Percentiles rank a stretch among this genome's conserved stretches.
phyloP scores from a whole-genome alignment of 805 yeast genomes.

The Priceomyces castillae region DNA sequence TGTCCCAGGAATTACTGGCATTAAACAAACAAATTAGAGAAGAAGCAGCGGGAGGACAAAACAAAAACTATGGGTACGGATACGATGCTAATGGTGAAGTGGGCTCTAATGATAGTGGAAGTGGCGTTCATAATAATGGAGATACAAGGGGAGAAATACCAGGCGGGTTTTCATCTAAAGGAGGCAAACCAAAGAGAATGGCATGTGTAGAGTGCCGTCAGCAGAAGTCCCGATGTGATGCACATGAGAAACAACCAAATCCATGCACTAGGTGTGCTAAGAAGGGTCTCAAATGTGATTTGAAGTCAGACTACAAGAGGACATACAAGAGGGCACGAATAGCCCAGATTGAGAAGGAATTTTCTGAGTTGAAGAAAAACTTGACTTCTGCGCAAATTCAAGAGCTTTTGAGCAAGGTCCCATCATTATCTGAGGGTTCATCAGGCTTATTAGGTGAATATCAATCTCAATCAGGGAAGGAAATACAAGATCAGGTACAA shows the following conservation, averaged over 20 bases:
- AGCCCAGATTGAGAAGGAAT: conserved; percentile 81
- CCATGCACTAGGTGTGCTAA: conserved; percentile 83
- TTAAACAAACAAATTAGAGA: conserved; percentile 24
- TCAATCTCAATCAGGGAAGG: background rate
- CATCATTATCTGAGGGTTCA: conserved; percentile 16
- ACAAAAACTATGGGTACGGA: background rate
- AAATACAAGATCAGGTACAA: background rate
- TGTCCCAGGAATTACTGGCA: conserved; percentile 38
- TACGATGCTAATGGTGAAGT: background rate
- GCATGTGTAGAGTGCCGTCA: conserved; percentile 97
- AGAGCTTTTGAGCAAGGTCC: conserved; percentile 27
- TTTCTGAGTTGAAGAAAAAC: conserved; percentile 61
- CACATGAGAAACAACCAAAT: conserved; percentile 66
- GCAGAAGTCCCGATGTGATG: conserved; percentile 90
- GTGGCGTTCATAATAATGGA: background rate
- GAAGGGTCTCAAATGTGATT: conserved; percentile 64
- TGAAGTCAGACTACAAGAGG: conserved; percentile 81
- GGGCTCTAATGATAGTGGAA: background rate
- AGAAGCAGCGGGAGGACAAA: conserved; percentile 4
- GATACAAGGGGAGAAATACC: background rate
- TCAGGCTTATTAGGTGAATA: background rate
- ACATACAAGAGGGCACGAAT: conserved; percentile 84
- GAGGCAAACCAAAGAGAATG: conserved; percentile 48
- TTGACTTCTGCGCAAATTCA: conserved; percentile 36
- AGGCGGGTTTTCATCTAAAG: conserved; percentile 10